Evolutionary conservation across 805 yeast species (phyloP), one percentile per base, ranked within the genome.

Genomic region (Wickerhamomyces strasburgensis): DNA sequence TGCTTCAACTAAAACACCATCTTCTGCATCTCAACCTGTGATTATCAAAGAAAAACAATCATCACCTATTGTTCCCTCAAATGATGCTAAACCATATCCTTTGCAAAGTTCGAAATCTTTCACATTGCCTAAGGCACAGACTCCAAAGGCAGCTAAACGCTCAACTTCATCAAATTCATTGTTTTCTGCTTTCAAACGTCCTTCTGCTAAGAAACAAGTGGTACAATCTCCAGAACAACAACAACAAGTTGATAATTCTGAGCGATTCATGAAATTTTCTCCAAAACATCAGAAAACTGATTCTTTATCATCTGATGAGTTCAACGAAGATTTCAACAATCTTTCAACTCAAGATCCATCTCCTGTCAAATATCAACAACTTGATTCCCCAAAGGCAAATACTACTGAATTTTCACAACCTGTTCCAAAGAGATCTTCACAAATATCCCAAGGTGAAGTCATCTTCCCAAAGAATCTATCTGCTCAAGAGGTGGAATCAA

Each of bases 391-490:
- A 25, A 24, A 16, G 30, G 7, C 14, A 28, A 31, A 27, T 7
- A 11, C 7, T 8, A 11, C 7, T 7, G 7, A 8, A 21, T 7
- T 8, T 21, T 11, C 25, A 21, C 10, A 21, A 21, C 25, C 25
- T 21, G 26, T 25, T 5, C n/a, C 31, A 14, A 43, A 35, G 26
- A 37, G 48, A 18, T 28, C 36, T 6, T 43, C 54, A 6, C 43
- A 38, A 24, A 45, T 48, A 11, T 40, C 48, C 6, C 53, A 52
- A 62, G 79, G 80, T 18, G 80, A 82, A 38, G 75, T 78, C 0
- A 57, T 84, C 18, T 84, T 84, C 56, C 94, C 94, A 0, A 83
- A 79, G 52, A 72, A 77, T 3, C 62, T 84, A 23, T 80, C 71
- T 39, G 66, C 73, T 0, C 75, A 72, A 35, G 94, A 84, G 51